Conservation (phyloP, 306 rosid species). For the Prunus fruticosa region DNA sequence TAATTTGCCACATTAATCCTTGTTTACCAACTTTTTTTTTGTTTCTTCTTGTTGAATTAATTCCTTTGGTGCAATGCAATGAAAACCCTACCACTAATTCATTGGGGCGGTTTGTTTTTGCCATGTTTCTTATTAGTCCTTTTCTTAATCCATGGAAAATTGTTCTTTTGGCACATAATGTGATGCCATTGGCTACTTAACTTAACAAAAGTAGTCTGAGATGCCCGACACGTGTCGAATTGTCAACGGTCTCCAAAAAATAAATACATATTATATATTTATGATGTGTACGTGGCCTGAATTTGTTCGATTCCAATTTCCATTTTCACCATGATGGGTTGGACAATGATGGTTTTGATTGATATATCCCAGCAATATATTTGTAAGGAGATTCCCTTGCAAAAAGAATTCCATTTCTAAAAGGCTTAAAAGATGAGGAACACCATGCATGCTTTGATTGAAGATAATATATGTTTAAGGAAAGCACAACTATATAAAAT, state of each 20-base stretch:
- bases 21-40: slow-evolving; percentile 17
- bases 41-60: slow-evolving; percentile 15
- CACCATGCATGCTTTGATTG: slow-evolving; percentile 12
- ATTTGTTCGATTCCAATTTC: slow-evolving; percentile 23
- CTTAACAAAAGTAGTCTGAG: slow-evolving; percentile 1
- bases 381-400: slow-evolving; percentile 13
- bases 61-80: slow-evolving; percentile 4
- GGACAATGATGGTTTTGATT: slow-evolving; percentile 16
- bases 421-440: neutral
- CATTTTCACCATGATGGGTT: neutral
- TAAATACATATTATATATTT: neutral
- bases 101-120: slow-evolving; percentile 40
- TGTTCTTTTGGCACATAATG: neutral
- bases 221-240: slow-evolving; percentile 30
- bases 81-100: slow-evolving; percentile 22
- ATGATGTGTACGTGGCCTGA: slow-evolving; percentile 16
- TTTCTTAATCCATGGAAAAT: slow-evolving; percentile 12
- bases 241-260: neutral
- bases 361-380: slow-evolving; percentile 11
- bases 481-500: neutral
- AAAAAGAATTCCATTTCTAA: neutral
- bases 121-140: slow-evolving; percentile 1
- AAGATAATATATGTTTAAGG: slow-evolving; percentile 9
- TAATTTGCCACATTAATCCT: slow-evolving; percentile 32
- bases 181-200: slow-evolving; percentile 17